Evolutionary conservation across 2,329 filamentous ascomycete species (phyloP).

Genomic region (Sclerotinia sclerotiorum): DNA sequence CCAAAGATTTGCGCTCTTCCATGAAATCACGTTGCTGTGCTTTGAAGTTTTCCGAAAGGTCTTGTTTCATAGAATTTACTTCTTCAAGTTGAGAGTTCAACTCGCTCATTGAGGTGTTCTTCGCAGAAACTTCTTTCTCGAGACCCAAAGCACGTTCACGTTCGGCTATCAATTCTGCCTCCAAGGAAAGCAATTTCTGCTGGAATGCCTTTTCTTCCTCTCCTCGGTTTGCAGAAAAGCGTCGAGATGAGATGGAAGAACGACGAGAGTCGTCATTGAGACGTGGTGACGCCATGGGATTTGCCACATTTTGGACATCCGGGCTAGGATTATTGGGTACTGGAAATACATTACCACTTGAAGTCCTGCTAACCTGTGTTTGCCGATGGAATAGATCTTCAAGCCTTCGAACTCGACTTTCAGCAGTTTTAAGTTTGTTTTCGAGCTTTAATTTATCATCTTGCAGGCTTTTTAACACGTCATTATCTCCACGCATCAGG

Average conservation of each 20-base stretch:
- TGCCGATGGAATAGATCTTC: conserved; percentile 92
- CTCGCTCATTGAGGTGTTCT: conserved; percentile 57
- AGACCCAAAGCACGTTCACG: conserved; percentile 65
- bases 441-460: conserved; percentile 78
- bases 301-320: conserved; percentile 51
- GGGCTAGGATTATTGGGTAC: conserved; percentile 46
- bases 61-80: conserved; percentile 86
- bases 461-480: conserved; percentile 72
- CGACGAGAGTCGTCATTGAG: conserved; percentile 51
- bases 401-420: conserved; percentile 84
- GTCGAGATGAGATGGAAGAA: conserved; percentile 60
- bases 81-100: conserved; percentile 75
- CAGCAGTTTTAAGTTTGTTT: conserved; percentile 74
- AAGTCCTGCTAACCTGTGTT: conserved; percentile 56
- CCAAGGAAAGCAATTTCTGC: conserved; percentile 65
- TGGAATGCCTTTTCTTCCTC: conserved; percentile 60
- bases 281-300: conserved; percentile 36
- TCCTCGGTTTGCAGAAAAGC: conserved; percentile 60
- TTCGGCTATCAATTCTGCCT: conserved; percentile 74
- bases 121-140: conserved; percentile 66
- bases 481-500: conserved; percentile 82
- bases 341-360: conserved; percentile 57
- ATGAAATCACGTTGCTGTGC: conserved; percentile 86
- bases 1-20: conserved; percentile 78
- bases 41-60: conserved; percentile 92